A percentile compares a stretch with the other conserved stretches of the same genome.
Conservation (phyloP, 495 filamentous ascomycete genomes). For the Aeminium ludgeri region DNA sequence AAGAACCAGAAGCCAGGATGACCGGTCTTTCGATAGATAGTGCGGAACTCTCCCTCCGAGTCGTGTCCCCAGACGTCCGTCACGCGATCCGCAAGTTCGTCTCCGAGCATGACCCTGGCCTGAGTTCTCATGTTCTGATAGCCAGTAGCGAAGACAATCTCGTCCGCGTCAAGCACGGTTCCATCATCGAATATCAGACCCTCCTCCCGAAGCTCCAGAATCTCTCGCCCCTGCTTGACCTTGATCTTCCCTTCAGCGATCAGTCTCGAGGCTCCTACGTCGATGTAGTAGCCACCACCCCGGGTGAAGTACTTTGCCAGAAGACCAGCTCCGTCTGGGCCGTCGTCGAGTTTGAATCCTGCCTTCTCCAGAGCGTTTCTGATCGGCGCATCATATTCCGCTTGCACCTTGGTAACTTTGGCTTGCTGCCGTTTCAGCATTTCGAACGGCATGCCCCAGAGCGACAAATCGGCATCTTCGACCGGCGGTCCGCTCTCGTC, state of each 20-base stretch:
- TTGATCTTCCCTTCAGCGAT: slow-evolving; percentile 63
- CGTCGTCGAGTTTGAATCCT: slow-evolving; percentile 54
- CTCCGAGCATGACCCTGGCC: slow-evolving; percentile 48
- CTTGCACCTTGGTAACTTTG: too few species aligned
- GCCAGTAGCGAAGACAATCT: slow-evolving; percentile 70
- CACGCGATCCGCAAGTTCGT: slow-evolving; percentile 46
- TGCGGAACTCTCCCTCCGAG: slow-evolving; percentile 51
- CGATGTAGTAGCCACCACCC: slow-evolving; percentile 28
- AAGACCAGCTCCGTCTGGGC: slow-evolving; percentile 48
- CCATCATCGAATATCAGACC: slow-evolving; percentile 53
- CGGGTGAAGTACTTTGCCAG: slow-evolving; percentile 45
- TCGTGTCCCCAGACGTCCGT: slow-evolving; percentile 65
- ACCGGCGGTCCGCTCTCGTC: slow-evolving; percentile 41
- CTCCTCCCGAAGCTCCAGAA: slow-evolving; percentile 38
- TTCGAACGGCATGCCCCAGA: too few species aligned
- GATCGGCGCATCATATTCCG: too few species aligned
- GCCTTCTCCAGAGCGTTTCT: too few species aligned
- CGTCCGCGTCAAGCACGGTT: slow-evolving; percentile 51
- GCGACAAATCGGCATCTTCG: slow-evolving; percentile 52
- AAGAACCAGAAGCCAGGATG: slow-evolving; percentile 74
- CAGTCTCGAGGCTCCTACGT: slow-evolving; percentile 56
- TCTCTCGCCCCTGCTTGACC: slow-evolving; percentile 50
- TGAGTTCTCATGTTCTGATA: slow-evolving; percentile 63
- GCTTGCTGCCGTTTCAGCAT: too few species aligned
- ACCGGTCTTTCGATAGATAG: slow-evolving; percentile 45